Evolutionary conservation across 352 stramenopile genomes (phyloP).

Genomic region (Phytophthora lateralis): DNA sequence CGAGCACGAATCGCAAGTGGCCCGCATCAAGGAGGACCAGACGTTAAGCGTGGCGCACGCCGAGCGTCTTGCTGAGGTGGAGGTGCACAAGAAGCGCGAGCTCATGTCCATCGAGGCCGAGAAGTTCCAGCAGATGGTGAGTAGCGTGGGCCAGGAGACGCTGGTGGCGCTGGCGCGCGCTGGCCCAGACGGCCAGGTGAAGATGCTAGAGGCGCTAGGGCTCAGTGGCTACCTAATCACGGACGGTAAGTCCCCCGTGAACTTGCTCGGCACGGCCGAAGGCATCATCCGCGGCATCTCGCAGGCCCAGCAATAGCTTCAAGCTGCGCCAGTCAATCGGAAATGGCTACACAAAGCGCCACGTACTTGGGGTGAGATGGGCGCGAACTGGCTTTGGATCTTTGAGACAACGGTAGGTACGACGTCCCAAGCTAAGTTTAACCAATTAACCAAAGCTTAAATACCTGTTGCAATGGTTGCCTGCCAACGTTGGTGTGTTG

Average conservation of each 20-base stretch:
- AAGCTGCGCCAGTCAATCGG: constrained; percentile 5
- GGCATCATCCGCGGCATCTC: constrained; percentile 78
- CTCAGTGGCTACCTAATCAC: constrained; percentile 88
- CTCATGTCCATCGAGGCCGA: constrained; percentile 81
- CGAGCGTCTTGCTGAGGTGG: constrained; percentile 66
- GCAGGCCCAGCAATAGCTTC: constrained; percentile 29
- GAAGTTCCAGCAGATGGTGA: constrained; percentile 86
- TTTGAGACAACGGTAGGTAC: not conserved
- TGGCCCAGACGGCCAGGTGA: constrained; percentile 75
- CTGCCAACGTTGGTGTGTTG: not conserved
- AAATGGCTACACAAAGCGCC: constrained; percentile 15
- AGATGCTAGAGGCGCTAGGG: constrained; percentile 76
- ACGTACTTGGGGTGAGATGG: constrained; percentile 29
- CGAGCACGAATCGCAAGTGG: constrained; percentile 66
- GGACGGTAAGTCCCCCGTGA: constrained; percentile 82
- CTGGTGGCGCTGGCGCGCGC: constrained; percentile 76
- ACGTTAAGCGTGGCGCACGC: constrained; percentile 60
- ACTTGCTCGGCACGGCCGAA: constrained; percentile 75
- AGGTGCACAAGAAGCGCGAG: constrained; percentile 78
- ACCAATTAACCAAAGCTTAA: no score
- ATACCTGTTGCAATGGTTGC: not conserved
- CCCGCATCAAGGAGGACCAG: constrained; percentile 63
- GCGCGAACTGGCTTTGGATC: constrained; percentile 25
- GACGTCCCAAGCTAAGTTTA: no score
- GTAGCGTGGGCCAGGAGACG: constrained; percentile 74